Base-by-base conservation (phyloP, 306 rosid species). In the Cotoneaster glaucophyllus region DNA sequence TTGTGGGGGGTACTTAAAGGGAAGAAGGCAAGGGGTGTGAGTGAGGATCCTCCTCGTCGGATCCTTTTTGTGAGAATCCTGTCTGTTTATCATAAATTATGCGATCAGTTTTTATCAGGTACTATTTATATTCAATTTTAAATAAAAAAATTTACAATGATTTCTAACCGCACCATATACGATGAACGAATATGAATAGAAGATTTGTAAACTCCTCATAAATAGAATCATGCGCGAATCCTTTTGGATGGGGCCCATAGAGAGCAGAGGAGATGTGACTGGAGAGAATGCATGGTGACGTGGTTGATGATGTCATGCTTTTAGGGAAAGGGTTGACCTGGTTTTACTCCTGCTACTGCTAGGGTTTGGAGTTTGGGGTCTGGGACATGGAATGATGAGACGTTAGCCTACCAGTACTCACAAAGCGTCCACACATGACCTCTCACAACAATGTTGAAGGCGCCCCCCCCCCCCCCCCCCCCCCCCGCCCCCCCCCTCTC, bases 271-370 rank as follows among this genome's bases (percentile, higher is more conserved):
- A 6, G 57, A 63, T 15, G 75, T 53, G 77, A 74, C 34, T 29
- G 11, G 77, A 48, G 54, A 15, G 54, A 41, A 58, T 74, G 69
- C 71, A 63, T 6, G 63, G 31, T 89, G 95, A 88, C 88, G 93
- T 83, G 93, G 84, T 80, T 11, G 73, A 69, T 93, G 89, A 88
- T 81, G 91, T 85, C 85, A 85, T 19, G 0, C 32, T 29, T 22
- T 56, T 1, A 17, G n/a, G 41, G 1, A 74, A 68, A 41, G 81
- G 84, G 93, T 91, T 93, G 97, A 91, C 97, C 78, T 79, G 0
- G 1, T 17, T 48, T n/a, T 2, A 3, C 39, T 31, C 21, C 43
- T 0, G 8, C 21, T 2, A 1, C 8, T 48, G 21, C 8, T 48
- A 5, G 54, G 54, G 54, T 56, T n/a, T 31, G 24, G 66, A 29